phyloP scores from a whole-genome alignment of 352 stramenopile genomes.

The Blastocystis sp. region DNA sequence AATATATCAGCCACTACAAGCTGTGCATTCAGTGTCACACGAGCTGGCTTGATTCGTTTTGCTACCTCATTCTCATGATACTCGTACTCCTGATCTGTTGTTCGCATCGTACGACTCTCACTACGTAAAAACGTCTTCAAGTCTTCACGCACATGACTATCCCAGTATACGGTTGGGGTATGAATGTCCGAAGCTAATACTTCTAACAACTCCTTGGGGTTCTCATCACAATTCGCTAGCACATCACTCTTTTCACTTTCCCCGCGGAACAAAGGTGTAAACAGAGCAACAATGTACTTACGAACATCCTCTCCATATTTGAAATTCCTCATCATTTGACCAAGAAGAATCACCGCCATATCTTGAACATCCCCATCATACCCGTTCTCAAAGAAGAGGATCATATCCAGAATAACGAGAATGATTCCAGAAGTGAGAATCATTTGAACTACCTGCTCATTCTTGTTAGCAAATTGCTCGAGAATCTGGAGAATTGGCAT shows the following conservation, averaged over 20 bases:
- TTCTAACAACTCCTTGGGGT: background rate
- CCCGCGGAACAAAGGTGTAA: conserved; percentile 31
- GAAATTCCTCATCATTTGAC: conserved; percentile 10
- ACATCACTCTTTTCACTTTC: conserved; percentile 7
- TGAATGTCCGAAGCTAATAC: background rate
- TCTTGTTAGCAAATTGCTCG: background rate
- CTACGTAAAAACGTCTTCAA: conserved; percentile 4
- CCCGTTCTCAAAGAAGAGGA: conserved; percentile 11
- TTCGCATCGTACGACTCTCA: background rate
- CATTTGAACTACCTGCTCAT: conserved; percentile 2
- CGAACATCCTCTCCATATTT: conserved; percentile 11
- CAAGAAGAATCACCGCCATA: background rate
- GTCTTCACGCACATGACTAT: background rate
- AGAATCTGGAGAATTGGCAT: background rate
- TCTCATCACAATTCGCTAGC: background rate
- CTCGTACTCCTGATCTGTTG: background rate
- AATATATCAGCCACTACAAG: conserved; percentile 43
- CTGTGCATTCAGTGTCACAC: conserved; percentile 46
- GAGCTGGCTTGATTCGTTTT: background rate
- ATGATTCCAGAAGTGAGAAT: background rate
- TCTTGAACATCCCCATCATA: conserved; percentile 31
- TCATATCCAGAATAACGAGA: conserved; percentile 18
- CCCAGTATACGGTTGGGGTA: conserved; percentile 17
- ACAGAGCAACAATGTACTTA: conserved; percentile 36
- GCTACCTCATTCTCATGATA: background rate